Percentiles rank a stretch among this genome's conserved stretches.
These are phyloP conservation scores for Claviceps sp. DNA, from an alignment of 2,329 filamentous ascomycete genomes.

Conservation along the genomic window DNA sequence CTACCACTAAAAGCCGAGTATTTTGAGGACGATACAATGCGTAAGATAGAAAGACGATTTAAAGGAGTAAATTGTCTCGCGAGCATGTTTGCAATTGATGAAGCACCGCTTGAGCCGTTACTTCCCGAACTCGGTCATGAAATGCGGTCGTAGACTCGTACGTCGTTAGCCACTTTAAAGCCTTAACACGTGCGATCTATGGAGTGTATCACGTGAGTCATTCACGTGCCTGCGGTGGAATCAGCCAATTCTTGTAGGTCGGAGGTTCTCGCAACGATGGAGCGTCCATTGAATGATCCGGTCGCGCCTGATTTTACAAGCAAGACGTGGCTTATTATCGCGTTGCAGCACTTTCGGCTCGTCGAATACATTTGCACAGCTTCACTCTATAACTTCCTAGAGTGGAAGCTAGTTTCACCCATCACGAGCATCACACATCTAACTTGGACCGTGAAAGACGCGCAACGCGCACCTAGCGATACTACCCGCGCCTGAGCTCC, in stretches of 20 bases:
- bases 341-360: slow-evolving; percentile 4
- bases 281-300: too few relatives aligned
- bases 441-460: not conserved
- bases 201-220: not conserved
- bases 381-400: not conserved
- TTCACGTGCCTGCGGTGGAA: not conserved
- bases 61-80: slow-evolving; percentile 14
- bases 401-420: not conserved
- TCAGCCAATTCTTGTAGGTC: not conserved
- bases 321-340: slow-evolving; percentile 19
- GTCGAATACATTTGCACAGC: not conserved
- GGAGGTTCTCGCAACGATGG: not conserved
- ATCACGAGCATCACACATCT: not conserved
- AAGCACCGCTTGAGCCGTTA: not conserved
- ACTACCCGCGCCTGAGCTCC: not conserved
- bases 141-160: not conserved
- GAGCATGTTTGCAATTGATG: slow-evolving; percentile 14
- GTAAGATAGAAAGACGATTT: not conserved
- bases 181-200: not conserved
- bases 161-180: not conserved
- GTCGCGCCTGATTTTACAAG: slow-evolving; percentile 26
- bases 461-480: slow-evolving; percentile 8
- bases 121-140: not conserved
- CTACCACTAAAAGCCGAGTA: not conserved
- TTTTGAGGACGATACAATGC: not conserved